These are phyloP conservation scores for Penicillium odoratum DNA, from an alignment of 495 filamentous ascomycete genomes.

Conservation along the genomic window DNA sequence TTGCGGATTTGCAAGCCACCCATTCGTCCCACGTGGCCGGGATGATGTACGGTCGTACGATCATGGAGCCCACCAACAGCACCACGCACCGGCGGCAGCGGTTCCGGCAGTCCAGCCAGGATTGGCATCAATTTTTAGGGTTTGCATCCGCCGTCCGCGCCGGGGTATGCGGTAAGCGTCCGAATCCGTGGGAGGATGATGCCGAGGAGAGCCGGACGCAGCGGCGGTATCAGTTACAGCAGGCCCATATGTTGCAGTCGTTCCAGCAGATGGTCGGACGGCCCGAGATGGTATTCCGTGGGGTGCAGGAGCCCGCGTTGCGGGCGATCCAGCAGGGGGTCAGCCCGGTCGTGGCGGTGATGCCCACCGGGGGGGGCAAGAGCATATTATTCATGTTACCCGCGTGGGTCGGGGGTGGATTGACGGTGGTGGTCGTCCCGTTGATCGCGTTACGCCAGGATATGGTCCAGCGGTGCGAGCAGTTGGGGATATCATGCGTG, in stretches of 20 bases:
- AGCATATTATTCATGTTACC: conserved; percentile 3
- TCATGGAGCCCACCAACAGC: not conserved
- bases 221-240: not conserved
- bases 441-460: not conserved
- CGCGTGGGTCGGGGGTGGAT: not conserved
- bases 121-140: not conserved
- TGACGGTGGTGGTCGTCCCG: not conserved
- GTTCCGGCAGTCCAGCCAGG: not conserved
- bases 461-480: not conserved
- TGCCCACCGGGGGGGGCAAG: not conserved
- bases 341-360: not conserved
- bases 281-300: not conserved
- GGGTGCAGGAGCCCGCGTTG: not conserved
- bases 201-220: not conserved
- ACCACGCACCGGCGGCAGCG: not conserved
- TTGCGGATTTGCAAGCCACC: not conserved
- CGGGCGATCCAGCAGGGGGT: not conserved
- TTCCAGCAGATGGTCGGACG: not conserved
- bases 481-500: not conserved
- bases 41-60: not conserved
- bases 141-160: not conserved
- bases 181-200: not conserved
- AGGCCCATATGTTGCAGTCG: not conserved
- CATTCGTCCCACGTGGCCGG: not conserved
- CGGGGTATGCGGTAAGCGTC: not conserved